A percentile compares a stretch with the other conserved stretches of the same genome.
These are phyloP conservation scores for Termitomyces sp. DNA, from an alignment of 1,284 basidiomycete species.

Conservation along the genomic window DNA sequence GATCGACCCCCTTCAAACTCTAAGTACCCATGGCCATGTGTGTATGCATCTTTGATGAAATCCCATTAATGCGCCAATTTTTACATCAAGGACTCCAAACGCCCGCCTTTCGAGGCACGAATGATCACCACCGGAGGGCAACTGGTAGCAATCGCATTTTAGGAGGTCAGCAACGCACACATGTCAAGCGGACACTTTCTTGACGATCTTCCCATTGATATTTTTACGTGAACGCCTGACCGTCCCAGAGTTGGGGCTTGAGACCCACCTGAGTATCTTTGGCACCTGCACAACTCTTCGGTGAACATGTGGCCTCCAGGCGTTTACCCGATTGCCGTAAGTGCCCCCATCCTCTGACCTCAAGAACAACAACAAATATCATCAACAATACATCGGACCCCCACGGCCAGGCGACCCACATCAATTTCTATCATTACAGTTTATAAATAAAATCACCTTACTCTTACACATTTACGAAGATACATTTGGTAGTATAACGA, in stretches of 20 bases:
- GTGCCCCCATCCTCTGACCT: constrained; percentile 3
- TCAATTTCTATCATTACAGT: not conserved
- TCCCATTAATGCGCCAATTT: no score
- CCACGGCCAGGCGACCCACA: not conserved
- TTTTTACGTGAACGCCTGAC: constrained; percentile 7
- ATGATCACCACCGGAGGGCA: not conserved
- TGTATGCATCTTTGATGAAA: not conserved
- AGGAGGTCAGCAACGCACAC: not conserved
- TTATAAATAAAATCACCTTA: not conserved
- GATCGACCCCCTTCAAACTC: constrained; percentile 4
- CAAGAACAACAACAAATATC: not conserved
- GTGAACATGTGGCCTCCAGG: constrained; percentile 8
- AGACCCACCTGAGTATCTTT: constrained; percentile 4
- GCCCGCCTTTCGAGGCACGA: not conserved
- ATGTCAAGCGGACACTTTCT: not conserved
- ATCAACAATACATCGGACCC: not conserved
- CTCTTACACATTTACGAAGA: not conserved
- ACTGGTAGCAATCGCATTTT: not conserved
- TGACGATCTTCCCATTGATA: not conserved
- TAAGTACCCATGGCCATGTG: not conserved
- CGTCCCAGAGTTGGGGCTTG: not conserved
- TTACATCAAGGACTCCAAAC: no score
- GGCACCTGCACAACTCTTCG: not conserved
- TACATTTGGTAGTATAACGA: not conserved
- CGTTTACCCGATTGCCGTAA: constrained; percentile 4